Conservation (phyloP, 2,329 filamentous ascomycete species). For the Xylariaceae sp. region DNA sequence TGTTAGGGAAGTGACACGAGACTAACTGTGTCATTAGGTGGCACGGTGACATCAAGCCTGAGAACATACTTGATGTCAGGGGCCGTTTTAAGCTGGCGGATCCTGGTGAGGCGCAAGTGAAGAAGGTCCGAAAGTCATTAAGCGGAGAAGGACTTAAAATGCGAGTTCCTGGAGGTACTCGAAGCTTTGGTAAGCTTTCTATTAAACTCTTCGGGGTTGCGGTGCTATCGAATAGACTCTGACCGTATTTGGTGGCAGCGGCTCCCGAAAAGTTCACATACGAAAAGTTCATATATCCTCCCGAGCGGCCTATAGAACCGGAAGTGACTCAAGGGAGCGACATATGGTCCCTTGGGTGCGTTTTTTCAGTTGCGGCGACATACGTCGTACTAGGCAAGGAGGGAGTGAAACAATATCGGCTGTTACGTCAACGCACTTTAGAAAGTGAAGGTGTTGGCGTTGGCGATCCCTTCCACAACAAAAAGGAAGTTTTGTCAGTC, state of each 20-base stretch:
- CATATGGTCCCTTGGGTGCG: slow-evolving; percentile 50
- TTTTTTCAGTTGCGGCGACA: slow-evolving; percentile 48
- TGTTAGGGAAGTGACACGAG: background rate
- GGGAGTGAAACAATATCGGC: slow-evolving; percentile 40
- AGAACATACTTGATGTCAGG: slow-evolving; percentile 43
- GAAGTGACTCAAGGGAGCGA: slow-evolving; percentile 45
- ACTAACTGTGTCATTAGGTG: slow-evolving; percentile 38
- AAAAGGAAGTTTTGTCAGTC: slow-evolving; percentile 27
- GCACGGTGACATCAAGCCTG: slow-evolving; percentile 48
- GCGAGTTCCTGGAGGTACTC: slow-evolving; percentile 41
- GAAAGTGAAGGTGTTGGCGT: background rate
- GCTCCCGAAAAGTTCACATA: no score
- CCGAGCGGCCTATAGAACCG: background rate
- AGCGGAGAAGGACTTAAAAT: slow-evolving; percentile 4
- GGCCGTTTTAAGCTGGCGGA: slow-evolving; percentile 48
- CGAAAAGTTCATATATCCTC: slow-evolving; percentile 27
- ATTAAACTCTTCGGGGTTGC: background rate
- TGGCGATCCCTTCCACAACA: slow-evolving; percentile 38
- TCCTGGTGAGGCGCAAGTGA: slow-evolving; percentile 43
- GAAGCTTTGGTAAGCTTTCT: slow-evolving; percentile 44
- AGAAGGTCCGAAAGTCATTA: background rate
- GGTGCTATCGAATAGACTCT: background rate
- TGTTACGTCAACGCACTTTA: slow-evolving; percentile 26
- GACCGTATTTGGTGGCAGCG: background rate
- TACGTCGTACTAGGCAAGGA: slow-evolving; percentile 45